These are phyloP conservation scores for Carallia brachiata DNA, from an alignment of 345 rosid species.

Conservation along the genomic window DNA sequence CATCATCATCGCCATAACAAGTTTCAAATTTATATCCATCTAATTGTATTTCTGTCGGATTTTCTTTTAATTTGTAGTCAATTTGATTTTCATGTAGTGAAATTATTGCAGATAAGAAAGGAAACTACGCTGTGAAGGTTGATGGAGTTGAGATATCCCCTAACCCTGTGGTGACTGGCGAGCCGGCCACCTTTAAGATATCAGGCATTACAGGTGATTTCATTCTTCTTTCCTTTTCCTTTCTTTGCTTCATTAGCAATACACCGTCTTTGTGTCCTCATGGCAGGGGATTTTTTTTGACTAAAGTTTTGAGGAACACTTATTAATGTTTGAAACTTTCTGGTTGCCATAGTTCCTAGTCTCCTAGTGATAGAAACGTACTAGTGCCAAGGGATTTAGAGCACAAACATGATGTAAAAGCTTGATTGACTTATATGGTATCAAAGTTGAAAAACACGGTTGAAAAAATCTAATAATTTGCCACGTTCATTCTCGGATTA, in stretches of 20 bases:
- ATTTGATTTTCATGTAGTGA: background rate
- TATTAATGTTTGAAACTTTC: background rate
- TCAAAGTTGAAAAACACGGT: no score
- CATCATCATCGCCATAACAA: no score
- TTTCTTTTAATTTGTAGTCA: background rate
- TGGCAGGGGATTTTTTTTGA: background rate
- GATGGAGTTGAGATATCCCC: slow-evolving; percentile 51
- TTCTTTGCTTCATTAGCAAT: background rate
- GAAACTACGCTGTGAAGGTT: slow-evolving; percentile 45
- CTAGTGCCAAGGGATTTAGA: no score
- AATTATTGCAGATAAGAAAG: slow-evolving; percentile 43
- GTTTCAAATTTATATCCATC: no score
- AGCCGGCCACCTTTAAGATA: slow-evolving; percentile 53
- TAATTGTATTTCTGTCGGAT: no score
- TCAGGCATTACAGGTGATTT: slow-evolving; percentile 53
- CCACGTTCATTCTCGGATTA: no score
- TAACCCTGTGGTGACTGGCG: slow-evolving; percentile 50
- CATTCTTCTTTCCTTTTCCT: no score
- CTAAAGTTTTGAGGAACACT: background rate
- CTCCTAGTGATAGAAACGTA: no score
- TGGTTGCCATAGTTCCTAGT: no score
- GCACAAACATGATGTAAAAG: no score
- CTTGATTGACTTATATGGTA: no score
- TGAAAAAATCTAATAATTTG: no score
- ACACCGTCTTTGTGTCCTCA: background rate